A percentile compares a stretch with the other conserved stretches of the same genome.
Evolutionary conservation across 1,139 yeast species (phyloP).

Genomic region (Sugiyamaella xylanicola): DNA sequence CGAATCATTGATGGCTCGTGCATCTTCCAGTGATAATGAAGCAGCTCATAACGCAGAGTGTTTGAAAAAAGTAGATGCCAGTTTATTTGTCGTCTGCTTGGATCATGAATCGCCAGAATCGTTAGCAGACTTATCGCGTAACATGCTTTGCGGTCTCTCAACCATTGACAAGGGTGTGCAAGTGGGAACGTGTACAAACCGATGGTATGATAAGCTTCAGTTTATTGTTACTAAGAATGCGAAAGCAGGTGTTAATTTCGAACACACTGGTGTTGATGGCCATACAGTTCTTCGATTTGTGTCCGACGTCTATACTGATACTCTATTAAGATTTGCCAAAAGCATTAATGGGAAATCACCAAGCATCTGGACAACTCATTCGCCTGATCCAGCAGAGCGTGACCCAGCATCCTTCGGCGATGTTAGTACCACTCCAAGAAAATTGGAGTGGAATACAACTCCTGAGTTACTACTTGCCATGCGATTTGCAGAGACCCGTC

Average conservation of each 20-base stretch:
- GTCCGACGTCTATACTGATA: conserved; percentile 87
- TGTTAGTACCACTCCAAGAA: conserved; percentile 64
- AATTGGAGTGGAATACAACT: conserved; percentile 85
- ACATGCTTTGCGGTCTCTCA: conserved; percentile 87
- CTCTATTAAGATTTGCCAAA: conserved; percentile 82
- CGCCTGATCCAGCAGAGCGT: conserved; percentile 51
- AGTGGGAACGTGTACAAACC: conserved; percentile 89
- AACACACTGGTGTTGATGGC: conserved; percentile 95
- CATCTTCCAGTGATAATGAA: conserved; percentile 41
- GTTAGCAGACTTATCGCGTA: conserved; percentile 69
- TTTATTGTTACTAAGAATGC: conserved; percentile 88
- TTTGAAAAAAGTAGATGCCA: conserved; percentile 72
- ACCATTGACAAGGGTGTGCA: conserved; percentile 80
- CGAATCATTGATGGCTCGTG: conserved; percentile 45
- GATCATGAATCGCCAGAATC: conserved; percentile 74
- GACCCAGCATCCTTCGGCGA: conserved; percentile 49
- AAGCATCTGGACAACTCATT: conserved; percentile 62
- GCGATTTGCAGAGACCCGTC: conserved; percentile 87
- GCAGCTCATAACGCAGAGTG: conserved; percentile 60
- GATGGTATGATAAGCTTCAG: conserved; percentile 94
- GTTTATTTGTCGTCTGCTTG: conserved; percentile 76
- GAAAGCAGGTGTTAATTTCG: conserved; percentile 90
- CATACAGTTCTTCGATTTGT: conserved; percentile 89
- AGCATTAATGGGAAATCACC: conserved; percentile 82
- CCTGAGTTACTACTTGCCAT: conserved; percentile 75